Evolutionary conservation across 139 green algal genomes (phyloP).

Genomic region (Chlorokybus atmophyticus): DNA sequence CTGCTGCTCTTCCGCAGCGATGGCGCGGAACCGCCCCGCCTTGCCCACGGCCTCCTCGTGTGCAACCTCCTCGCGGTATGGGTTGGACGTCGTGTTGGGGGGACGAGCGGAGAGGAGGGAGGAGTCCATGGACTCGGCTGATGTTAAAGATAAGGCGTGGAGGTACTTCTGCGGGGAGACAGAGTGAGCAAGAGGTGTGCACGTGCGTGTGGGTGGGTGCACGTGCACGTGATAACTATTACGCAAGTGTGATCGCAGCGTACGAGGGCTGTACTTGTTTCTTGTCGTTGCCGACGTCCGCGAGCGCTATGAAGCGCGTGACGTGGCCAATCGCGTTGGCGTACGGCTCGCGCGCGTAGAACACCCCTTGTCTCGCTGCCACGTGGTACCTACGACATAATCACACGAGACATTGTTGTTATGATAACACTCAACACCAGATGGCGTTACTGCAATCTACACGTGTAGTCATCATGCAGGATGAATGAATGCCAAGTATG

Average conservation of each 20-base stretch:
- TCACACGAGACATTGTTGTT: too few species aligned
- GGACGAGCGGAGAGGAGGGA: conserved; percentile 39
- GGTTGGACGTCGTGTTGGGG: conserved; percentile 38
- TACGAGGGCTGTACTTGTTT: too few species aligned
- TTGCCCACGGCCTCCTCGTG: too few species aligned
- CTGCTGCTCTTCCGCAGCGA: neutral
- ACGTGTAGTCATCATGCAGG: too few species aligned
- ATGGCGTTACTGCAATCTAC: too few species aligned
- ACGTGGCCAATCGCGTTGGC: conserved; percentile 28
- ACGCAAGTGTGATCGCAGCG: too few species aligned
- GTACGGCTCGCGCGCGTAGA: conserved; percentile 67
- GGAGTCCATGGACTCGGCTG: conserved; percentile 42
- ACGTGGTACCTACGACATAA: conserved; percentile 29
- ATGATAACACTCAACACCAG: too few species aligned
- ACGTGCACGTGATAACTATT: too few species aligned
- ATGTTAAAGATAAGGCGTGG: conserved; percentile 62
- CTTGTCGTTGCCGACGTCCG: conserved; percentile 32
- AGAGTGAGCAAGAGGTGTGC: too few species aligned
- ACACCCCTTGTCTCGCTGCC: conserved; percentile 22
- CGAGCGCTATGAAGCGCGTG: conserved; percentile 78
- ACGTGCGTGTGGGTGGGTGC: too few species aligned
- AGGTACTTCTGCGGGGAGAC: conserved; percentile 66
- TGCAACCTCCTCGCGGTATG: too few species aligned
- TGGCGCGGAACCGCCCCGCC: conserved; percentile 37
- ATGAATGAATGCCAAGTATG: too few species aligned